Base-by-base conservation (phyloP, 2,329 filamentous ascomycete species). In the Chaetomium globosum region DNA sequence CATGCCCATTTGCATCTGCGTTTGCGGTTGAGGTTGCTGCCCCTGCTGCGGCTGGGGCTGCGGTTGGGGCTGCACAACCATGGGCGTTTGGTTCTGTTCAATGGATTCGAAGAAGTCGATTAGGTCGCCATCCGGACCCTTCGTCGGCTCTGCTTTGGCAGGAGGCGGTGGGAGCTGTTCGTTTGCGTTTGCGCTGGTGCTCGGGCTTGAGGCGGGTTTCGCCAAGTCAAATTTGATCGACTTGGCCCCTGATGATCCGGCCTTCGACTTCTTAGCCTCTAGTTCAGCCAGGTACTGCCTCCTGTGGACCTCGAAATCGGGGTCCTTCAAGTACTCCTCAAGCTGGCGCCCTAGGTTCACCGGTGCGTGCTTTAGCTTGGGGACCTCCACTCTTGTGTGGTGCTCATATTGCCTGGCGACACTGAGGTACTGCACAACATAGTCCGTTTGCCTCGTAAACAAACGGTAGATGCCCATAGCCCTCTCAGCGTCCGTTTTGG, bases 41-140 rank as follows among this genome's bases (percentile, higher is more conserved):
- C 73, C 73, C 26, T 75, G 77, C 59, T 80, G 64, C 77, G 67
- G 72, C n/a, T 69, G 71, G 46, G 75, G 74, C 61, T 79, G 79
- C 1, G 76, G 68, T 48, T 77, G 77, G 21, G 80, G 73, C 68
- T 83, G 82, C 1, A 77, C 74, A 46, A 78, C 82, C 82, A 91
- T 85, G 1, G 89, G 82, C 59, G 91, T 91, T 75, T 95, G 92
- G 69, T 93, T 93, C 74, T 92, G 88, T 74, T 97, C 93, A 73
- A 96, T 97, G 6, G 92, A 93, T 74, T 89, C 94, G 76, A 97
- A 97, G 78, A 96, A 97, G 80, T 94, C 95, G 74, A 96, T 98
- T 67, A 96, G 82, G 80, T 96, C 91, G 31, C 89, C 87, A 71
- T 85, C 88, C 31, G 88, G 87, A 1, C 85, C 87, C 76, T 89